Evolutionary conservation across 108 stramenopile species (phyloP), one percentile per base, ranked within the genome.

Genomic region (Cyclotella baltica): DNA sequence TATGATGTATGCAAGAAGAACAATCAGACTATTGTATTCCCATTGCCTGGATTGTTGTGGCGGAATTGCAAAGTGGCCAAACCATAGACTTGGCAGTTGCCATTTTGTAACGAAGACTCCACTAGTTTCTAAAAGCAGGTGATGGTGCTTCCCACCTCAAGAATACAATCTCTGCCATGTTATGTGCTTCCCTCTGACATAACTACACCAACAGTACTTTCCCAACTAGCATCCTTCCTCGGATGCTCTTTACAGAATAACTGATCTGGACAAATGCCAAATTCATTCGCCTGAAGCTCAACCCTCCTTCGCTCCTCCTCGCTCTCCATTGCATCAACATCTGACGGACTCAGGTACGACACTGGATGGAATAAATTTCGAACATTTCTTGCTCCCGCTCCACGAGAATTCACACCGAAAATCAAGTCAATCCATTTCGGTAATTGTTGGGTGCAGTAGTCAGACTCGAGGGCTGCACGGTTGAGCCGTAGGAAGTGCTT

Each of bases 401-500:
- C 98, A 29, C 96, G 88, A 57, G 96, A 96, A 57, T 86, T 93
- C 68, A 68, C 80, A 20, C 99, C 99, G 76, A 99, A 99, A 33
- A 99, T 94, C 50, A 99, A 87, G 70, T 99, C 99, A 63, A 99
- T 98, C 99, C 99, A 99, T 63, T 81, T 58, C 20, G 98, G 98
- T 25, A 99, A 78, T 58, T 87, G 85, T 61, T 62, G 61, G 1
- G 93, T 89, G 38, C 96, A 96, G 62, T 93, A 77, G 15, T 96
- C 92, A 20, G 94, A 98, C 79, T 99, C 99, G 22, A 99, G 85
- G 4, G 99, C 99, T 50, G 85, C 82, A 16, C 93, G 80, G 85
- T 95, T 91, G 63, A 90, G 90, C 47, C 79, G 80, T 11, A 99
- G 70, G 73, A 98, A 99, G 66, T 98, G 94, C 29, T 92, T 86